Percentiles rank a stretch among this genome's conserved stretches.
Conservation (phyloP, 805 yeast genomes). For the Candida tibetensis region DNA sequence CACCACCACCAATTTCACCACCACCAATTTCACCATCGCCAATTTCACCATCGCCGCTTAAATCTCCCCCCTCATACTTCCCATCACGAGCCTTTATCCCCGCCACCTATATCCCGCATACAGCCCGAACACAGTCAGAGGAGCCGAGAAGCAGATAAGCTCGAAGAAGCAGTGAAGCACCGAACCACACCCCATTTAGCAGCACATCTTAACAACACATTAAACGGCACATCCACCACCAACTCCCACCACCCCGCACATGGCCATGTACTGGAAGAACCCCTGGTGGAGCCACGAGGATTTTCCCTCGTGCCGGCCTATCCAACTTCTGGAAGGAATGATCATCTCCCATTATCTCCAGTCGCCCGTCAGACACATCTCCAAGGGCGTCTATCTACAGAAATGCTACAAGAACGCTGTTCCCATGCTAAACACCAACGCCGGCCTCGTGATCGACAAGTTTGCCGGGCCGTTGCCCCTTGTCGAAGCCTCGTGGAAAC, state of each 20-base stretch:
- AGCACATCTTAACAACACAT: too few relatives aligned
- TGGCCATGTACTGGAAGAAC: conserved; percentile 36
- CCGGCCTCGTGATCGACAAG: conserved; percentile 28
- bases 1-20: too few relatives aligned
- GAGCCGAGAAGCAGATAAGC: too few relatives aligned
- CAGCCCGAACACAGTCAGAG: too few relatives aligned
- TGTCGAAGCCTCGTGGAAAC: conserved; percentile 48
- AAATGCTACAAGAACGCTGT: conserved; percentile 27
- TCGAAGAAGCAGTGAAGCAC: too few relatives aligned
- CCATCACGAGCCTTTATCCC: too few relatives aligned
- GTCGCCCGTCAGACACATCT: conserved; percentile 21
- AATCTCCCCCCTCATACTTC: too few relatives aligned
- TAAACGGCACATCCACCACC: too few relatives aligned
- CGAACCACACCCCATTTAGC: too few relatives aligned
- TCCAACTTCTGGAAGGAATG: conserved; percentile 32
- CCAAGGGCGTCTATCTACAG: conserved; percentile 26
- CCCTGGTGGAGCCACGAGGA: conserved; percentile 17
- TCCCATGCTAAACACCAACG: conserved; percentile 40
- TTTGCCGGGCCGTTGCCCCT: conserved; percentile 39
- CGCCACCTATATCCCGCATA: too few relatives aligned
- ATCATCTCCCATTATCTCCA: conserved; percentile 26
- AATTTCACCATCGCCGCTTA: background rate
- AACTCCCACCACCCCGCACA: too few relatives aligned
- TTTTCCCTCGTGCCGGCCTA: conserved; percentile 31
- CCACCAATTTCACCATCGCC: background rate